These are phyloP conservation scores for Moesziomyces antarcticus DNA, from an alignment of 1,284 basidiomycete genomes.

Conservation along the genomic window DNA sequence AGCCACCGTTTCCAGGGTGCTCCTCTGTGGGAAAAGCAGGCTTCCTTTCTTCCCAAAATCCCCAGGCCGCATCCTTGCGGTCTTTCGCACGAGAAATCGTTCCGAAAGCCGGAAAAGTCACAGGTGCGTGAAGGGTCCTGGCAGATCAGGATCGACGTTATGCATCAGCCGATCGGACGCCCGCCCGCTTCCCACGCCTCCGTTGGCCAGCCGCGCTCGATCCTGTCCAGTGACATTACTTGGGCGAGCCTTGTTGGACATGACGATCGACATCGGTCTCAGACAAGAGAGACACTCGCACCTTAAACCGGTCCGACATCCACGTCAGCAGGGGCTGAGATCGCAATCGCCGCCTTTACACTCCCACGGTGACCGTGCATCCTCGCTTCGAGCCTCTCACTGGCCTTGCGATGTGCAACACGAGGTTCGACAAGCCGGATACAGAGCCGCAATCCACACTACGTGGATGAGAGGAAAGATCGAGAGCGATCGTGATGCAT, in stretches of 20 bases:
- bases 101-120: no score
- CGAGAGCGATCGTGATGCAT: no score
- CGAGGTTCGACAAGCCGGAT: no score
- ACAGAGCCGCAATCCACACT: no score
- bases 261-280: not conserved
- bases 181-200: not conserved
- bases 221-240: not conserved
- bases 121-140: not conserved
- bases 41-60: no score
- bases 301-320: not conserved
- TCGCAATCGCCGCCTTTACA: not conserved
- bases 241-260: not conserved
- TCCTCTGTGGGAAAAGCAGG: no score
- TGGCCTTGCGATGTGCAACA: no score
- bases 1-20: no score
- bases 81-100: not conserved
- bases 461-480: no score
- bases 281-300: not conserved
- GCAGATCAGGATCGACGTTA: not conserved
- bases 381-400: no score
- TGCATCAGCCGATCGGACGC: not conserved
- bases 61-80: no score
- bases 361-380: no score
- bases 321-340: not conserved
- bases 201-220: not conserved